phyloP scores from a whole-genome alignment of 306 rosid species.

The Hippophae tibetana region DNA sequence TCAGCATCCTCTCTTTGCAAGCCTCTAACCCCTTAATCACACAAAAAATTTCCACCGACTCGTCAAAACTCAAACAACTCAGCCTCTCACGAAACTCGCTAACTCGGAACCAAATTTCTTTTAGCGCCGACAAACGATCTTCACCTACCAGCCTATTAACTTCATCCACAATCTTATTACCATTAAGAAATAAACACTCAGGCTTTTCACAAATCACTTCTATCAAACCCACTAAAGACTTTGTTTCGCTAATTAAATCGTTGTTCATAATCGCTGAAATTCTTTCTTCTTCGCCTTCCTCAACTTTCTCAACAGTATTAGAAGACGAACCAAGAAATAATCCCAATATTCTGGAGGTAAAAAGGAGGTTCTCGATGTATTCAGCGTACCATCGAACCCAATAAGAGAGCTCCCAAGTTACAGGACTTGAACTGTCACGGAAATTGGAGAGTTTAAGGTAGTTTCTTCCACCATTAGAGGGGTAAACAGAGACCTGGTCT shows the following conservation, averaged over 20 bases:
- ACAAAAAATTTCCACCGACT: slow-evolving; percentile 54
- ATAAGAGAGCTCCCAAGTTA: slow-evolving; percentile 59
- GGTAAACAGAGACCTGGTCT: slow-evolving; percentile 77
- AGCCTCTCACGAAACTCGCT: slow-evolving; percentile 49
- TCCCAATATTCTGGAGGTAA: slow-evolving; percentile 40
- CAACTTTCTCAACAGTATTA: slow-evolving; percentile 10
- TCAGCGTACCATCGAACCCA: slow-evolving; percentile 85
- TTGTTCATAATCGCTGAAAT: slow-evolving; percentile 30
- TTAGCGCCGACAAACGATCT: slow-evolving; percentile 29
- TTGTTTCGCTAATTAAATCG: slow-evolving; percentile 41
- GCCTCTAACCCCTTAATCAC: slow-evolving; percentile 53
- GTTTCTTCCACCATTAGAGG: slow-evolving; percentile 68
- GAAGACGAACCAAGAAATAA: slow-evolving; percentile 34
- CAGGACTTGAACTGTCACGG: slow-evolving; percentile 37
- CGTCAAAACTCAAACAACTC: slow-evolving; percentile 46
- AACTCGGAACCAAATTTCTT: slow-evolving; percentile 30
- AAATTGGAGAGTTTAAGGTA: slow-evolving; percentile 88
- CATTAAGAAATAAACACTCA: slow-evolving; percentile 6
- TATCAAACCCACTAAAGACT: slow-evolving; percentile 37
- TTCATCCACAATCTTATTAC: slow-evolving; percentile 40
- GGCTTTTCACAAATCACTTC: slow-evolving; percentile 44
- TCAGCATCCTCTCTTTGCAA: slow-evolving; percentile 28
- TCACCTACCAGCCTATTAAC: slow-evolving; percentile 32
- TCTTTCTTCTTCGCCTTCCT: slow-evolving; percentile 26
- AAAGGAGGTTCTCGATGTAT: slow-evolving; percentile 47